Percentiles rank a stretch among this genome's conserved stretches.
Evolutionary conservation across 2,329 filamentous ascomycete species (phyloP).

Genomic region (Penicillium sp.): DNA sequence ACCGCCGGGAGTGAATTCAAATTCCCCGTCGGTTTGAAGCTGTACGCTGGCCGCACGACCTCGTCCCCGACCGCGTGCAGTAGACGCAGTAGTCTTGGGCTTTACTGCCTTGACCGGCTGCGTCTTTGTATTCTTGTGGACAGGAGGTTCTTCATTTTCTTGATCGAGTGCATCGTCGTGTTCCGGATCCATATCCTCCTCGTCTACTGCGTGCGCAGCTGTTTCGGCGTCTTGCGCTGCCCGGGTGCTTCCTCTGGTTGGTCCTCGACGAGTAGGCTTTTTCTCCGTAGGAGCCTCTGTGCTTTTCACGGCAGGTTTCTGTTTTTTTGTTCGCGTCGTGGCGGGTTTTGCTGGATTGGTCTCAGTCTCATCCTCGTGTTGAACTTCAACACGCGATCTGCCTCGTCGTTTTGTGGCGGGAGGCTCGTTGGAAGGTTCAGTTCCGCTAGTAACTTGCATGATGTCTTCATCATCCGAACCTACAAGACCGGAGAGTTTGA

Average conservation of each 20-base stretch:
- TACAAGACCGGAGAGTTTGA: conserved; percentile 46
- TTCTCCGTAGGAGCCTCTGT: conserved; percentile 16
- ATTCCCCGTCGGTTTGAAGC: conserved; percentile 39
- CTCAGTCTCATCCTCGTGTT: conserved; percentile 48
- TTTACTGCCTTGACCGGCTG: not conserved
- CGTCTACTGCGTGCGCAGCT: conserved; percentile 40
- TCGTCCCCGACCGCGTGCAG: conserved; percentile 25
- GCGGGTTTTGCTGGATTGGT: conserved; percentile 22
- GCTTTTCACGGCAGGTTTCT: conserved; percentile 11
- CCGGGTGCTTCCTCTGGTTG: conserved; percentile 32
- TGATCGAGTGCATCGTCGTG: conserved; percentile 26
- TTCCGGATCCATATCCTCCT: conserved; percentile 36
- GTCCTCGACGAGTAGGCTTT: conserved; percentile 26
- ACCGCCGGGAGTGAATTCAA: conserved; percentile 40
- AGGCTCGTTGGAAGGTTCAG: conserved; percentile 32
- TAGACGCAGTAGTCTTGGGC: conserved; percentile 19
- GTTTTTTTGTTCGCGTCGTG: conserved; percentile 30
- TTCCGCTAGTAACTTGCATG: conserved; percentile 31
- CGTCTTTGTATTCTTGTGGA: conserved; percentile 26
- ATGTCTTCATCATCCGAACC: conserved; percentile 48
- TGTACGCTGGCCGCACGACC: conserved; percentile 24
- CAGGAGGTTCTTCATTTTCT: conserved; percentile 19
- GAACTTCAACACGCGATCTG: conserved; percentile 36
- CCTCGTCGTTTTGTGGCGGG: conserved; percentile 39
- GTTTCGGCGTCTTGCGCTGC: conserved; percentile 25